These are phyloP conservation scores for Aspergillus sp. DNA, from an alignment of 2,329 filamentous ascomycete species.

Conservation along the genomic window DNA sequence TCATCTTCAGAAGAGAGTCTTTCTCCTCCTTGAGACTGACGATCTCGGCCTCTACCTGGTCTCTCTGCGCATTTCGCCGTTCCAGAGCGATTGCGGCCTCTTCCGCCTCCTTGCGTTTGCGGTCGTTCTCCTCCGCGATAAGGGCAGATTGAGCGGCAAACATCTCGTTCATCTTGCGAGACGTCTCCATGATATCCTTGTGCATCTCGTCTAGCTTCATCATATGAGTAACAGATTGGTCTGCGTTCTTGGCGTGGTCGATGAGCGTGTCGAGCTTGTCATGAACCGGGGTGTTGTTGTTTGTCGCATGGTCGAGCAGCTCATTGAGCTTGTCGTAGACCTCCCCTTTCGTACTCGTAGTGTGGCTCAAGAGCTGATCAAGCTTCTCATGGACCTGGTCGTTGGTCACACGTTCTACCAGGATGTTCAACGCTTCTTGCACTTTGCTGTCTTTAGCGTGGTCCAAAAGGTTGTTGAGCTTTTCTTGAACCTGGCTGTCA, in stretches of 20 bases:
- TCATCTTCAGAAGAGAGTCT: constrained; percentile 59
- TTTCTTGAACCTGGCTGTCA: constrained; percentile 56
- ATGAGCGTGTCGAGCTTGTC: constrained; percentile 43
- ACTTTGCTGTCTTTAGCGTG: constrained; percentile 50
- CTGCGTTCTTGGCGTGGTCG: constrained; percentile 58
- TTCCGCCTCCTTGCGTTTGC: constrained; percentile 74
- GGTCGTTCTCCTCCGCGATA: constrained; percentile 75
- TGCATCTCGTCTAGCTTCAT: constrained; percentile 87
- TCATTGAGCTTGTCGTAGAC: constrained; percentile 60
- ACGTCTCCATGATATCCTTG: constrained; percentile 78
- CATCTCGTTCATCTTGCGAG: constrained; percentile 80
- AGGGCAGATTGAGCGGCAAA: constrained; percentile 31
- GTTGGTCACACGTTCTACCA: constrained; percentile 51
- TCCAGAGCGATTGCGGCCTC: constrained; percentile 80
- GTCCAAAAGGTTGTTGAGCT: constrained; percentile 51
- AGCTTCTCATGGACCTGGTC: constrained; percentile 59
- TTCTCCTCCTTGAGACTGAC: constrained; percentile 57
- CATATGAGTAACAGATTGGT: constrained; percentile 71
- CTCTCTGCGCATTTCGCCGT: constrained; percentile 66
- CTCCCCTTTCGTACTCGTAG: constrained; percentile 31
- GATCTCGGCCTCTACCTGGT: constrained; percentile 57
- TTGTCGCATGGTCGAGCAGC: constrained; percentile 39
- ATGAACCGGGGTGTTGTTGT: constrained; percentile 28
- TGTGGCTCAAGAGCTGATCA: constrained; percentile 42
- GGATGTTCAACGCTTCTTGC: constrained; percentile 56